These are phyloP conservation scores for Lavandula angustifolia DNA, from an alignment of 257 asterid species.

Conservation along the genomic window DNA sequence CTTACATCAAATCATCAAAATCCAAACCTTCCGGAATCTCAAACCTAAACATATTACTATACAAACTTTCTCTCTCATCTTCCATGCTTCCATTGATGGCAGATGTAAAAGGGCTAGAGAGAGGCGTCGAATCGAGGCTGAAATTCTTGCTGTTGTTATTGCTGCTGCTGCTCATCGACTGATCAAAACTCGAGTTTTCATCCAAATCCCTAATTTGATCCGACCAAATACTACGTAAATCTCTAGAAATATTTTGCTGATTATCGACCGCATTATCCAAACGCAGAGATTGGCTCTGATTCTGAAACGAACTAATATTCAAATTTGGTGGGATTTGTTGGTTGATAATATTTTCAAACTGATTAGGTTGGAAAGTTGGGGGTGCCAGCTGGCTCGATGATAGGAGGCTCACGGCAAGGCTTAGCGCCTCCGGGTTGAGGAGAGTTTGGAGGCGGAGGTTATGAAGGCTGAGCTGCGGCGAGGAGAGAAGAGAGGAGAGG, in stretches of 20 bases:
- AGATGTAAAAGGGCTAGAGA: conserved; percentile 39
- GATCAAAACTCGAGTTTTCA: conserved; percentile 36
- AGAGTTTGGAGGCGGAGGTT: conserved; percentile 39
- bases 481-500: conserved; percentile 55
- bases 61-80: conserved; percentile 41
- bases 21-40: conserved; percentile 45
- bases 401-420: too few species aligned
- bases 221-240: too few species aligned
- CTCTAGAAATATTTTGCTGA: too few species aligned
- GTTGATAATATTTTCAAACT: too few species aligned
- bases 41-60: conserved; percentile 40
- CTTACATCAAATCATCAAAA: conserved; percentile 39
- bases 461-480: conserved; percentile 53
- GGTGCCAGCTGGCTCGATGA: too few species aligned
- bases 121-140: conserved; percentile 39
- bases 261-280: too few species aligned
- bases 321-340: too few species aligned
- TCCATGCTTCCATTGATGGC: conserved; percentile 35
- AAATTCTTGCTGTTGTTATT: conserved; percentile 28
- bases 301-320: too few species aligned
- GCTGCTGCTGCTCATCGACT: conserved; percentile 25
- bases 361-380: too few species aligned
- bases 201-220: conserved; percentile 27
- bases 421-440: too few species aligned
- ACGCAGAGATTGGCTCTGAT: too few species aligned